Conservation (phyloP, 2,329 filamentous ascomycete species). For the Ilyonectria destructans region DNA sequence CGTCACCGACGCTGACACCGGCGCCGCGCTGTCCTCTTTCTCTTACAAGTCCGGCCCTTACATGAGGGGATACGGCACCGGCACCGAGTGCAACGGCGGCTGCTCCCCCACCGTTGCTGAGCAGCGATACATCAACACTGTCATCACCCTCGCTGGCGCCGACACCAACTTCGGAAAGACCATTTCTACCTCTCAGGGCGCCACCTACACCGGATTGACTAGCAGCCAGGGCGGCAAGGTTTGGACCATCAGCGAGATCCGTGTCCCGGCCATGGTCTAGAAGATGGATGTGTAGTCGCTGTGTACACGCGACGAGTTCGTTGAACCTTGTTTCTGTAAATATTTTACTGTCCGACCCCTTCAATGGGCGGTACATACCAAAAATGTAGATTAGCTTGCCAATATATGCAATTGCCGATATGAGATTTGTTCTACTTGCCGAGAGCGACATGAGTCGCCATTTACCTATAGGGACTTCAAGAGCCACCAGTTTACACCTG, state of each 20-base stretch:
- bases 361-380: neutral
- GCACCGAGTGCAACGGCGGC: slow-evolving; percentile 41
- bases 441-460: neutral
- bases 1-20: slow-evolving; percentile 40
- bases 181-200: slow-evolving; percentile 34
- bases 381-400: neutral
- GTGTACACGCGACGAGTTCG: neutral
- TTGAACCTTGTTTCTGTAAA: slow-evolving; percentile 13
- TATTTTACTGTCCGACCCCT: slow-evolving; percentile 1
- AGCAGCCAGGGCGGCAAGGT: slow-evolving; percentile 34
- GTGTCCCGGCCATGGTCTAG: slow-evolving; percentile 35
- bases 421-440: too few relatives aligned
- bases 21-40: slow-evolving; percentile 33
- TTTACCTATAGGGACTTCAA: neutral
- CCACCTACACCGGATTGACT: slow-evolving; percentile 35
- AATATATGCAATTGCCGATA: neutral
- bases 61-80: slow-evolving; percentile 42
- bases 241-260: slow-evolving; percentile 41
- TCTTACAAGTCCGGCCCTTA: slow-evolving; percentile 41
- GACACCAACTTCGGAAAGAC: slow-evolving; percentile 41
- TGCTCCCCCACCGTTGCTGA: slow-evolving; percentile 36
- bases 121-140: slow-evolving; percentile 41
- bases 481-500: too few relatives aligned
- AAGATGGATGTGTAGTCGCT: neutral
- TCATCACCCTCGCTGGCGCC: slow-evolving; percentile 36